These are phyloP conservation scores for Leccinum angustisporum DNA, from an alignment of 1,284 basidiomycete genomes.

Conservation along the genomic window DNA sequence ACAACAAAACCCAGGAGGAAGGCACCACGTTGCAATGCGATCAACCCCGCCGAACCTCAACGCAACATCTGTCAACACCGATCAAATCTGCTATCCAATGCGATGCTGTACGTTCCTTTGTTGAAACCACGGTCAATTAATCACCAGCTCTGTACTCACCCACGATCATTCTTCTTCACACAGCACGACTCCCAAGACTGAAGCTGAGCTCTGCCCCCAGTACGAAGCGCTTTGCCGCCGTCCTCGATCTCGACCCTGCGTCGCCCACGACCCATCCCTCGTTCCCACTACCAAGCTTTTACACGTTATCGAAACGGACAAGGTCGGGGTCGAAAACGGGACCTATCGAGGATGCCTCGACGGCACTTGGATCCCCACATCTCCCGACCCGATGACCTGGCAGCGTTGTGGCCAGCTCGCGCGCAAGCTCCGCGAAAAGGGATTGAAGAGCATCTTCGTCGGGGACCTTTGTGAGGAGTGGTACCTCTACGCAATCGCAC, in stretches of 20 bases:
- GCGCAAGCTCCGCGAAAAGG: constrained; percentile 52
- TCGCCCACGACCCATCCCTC: constrained; percentile 42
- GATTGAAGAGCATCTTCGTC: constrained; percentile 58
- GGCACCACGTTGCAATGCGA: too few relatives aligned
- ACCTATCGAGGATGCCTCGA: constrained; percentile 69
- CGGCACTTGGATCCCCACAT: constrained; percentile 3
- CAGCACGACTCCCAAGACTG: constrained; percentile 48
- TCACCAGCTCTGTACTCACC: too few relatives aligned
- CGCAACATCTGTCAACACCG: too few relatives aligned
- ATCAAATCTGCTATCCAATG: too few relatives aligned
- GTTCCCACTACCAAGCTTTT: constrained; percentile 53
- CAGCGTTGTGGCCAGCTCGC: constrained; percentile 65
- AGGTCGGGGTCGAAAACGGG: constrained; percentile 49
- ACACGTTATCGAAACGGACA: constrained; percentile 56
- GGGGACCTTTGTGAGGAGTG: constrained; percentile 77
- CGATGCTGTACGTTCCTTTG: too few relatives aligned
- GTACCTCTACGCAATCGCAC: constrained; percentile 71
- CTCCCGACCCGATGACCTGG: constrained; percentile 62
- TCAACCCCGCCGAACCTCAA: too few relatives aligned
- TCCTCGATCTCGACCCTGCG: constrained; percentile 54
- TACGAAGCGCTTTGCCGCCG: constrained; percentile 57
- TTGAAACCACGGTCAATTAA: too few relatives aligned
- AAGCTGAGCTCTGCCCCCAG: constrained; percentile 56
- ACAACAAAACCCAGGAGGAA: too few relatives aligned
- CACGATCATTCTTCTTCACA: too few relatives aligned